Conservation (phyloP, 176 grass and related monocot species). For the Musa acuminata region DNA sequence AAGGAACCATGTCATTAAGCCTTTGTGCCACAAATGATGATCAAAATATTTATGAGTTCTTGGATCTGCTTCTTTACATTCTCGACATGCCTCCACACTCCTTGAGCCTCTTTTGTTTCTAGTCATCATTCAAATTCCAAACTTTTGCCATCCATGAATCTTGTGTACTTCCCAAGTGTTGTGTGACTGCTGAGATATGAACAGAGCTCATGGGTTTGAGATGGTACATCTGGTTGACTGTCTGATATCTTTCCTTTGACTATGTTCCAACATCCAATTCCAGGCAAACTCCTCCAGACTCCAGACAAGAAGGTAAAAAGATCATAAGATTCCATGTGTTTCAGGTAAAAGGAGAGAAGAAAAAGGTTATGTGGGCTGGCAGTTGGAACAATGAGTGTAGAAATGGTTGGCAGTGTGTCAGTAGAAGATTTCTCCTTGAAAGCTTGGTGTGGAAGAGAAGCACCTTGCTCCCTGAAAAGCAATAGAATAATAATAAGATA, state of each 20-base stretch:
- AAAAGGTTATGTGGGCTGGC: not conserved
- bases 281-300: conserved; percentile 7
- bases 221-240: not conserved
- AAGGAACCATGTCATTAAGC: too few species aligned
- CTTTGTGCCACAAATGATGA: too few species aligned
- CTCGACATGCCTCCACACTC: too few species aligned
- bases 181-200: not conserved
- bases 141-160: not conserved
- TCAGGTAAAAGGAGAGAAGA: not conserved
- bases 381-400: conserved; percentile 5
- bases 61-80: too few species aligned
- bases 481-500: conserved; percentile 10
- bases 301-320: conserved; percentile 21
- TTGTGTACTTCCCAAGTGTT: not conserved
- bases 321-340: conserved; percentile 16
- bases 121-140: not conserved
- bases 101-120: not conserved
- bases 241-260: conserved; percentile 6
- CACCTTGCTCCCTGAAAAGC: conserved; percentile 43
- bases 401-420: conserved; percentile 22
- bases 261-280: conserved; percentile 20
- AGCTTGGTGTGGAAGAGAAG: conserved; percentile 77
- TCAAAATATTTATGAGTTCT: too few species aligned
- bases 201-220: too few species aligned
- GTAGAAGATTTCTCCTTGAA: conserved; percentile 9